These are phyloP conservation scores for Cubamyces sp. DNA, from an alignment of 768 basidiomycete genomes.

Conservation along the genomic window DNA sequence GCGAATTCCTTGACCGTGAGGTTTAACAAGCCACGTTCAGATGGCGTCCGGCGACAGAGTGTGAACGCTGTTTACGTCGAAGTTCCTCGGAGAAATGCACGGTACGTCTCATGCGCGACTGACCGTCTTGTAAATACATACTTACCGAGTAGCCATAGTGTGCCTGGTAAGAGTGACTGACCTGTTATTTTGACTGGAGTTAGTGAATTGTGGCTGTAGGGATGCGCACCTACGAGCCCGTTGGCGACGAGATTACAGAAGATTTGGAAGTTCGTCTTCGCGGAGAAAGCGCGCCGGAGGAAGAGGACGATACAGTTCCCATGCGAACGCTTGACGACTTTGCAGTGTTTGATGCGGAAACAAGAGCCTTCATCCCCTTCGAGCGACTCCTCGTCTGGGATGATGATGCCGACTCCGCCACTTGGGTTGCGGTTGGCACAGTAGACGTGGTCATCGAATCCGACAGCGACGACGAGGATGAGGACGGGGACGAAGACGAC, in stretches of 20 bases:
- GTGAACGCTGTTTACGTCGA: constrained; percentile 5
- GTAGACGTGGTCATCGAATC: constrained; percentile 43
- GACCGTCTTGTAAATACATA: background rate
- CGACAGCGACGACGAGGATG: constrained; percentile 34
- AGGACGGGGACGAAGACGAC: constrained; percentile 30
- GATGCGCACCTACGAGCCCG: constrained; percentile 15
- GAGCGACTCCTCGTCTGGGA: constrained; percentile 36
- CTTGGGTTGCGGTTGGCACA: constrained; percentile 43
- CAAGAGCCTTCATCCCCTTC: constrained; percentile 45
- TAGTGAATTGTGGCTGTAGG: background rate
- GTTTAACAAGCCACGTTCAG: background rate
- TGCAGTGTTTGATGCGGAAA: constrained; percentile 48
- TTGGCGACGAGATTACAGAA: constrained; percentile 30
- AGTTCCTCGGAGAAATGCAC: background rate
- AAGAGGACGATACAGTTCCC: constrained; percentile 43
- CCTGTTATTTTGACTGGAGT: background rate
- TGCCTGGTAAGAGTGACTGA: background rate
- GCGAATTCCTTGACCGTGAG: background rate
- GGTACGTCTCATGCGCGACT: background rate
- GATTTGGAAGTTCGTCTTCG: constrained; percentile 41
- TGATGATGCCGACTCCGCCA: background rate
- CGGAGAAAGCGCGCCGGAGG: constrained; percentile 44
- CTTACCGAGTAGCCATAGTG: background rate
- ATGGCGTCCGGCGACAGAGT: background rate
- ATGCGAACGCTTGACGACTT: constrained; percentile 61